Evolutionary conservation across 805 yeast genomes (phyloP).

Genomic region (Blastobotrys mokoenaii): DNA sequence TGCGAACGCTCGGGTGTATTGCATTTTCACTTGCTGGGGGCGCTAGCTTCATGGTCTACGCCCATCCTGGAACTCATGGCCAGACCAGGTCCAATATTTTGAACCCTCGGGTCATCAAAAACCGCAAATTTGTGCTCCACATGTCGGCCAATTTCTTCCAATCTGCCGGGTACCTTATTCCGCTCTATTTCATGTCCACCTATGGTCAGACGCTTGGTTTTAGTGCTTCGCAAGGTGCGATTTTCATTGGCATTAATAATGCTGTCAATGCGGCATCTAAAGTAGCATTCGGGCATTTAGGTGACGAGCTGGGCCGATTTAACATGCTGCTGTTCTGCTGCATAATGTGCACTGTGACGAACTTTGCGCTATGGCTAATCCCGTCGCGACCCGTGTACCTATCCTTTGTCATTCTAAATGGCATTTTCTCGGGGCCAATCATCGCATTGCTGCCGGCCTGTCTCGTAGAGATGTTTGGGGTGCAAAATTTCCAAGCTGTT

Average conservation of each 20-base stretch:
- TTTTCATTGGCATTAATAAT: conserved; percentile 16
- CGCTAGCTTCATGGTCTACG: conserved; percentile 12
- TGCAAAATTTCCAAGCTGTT: conserved; percentile 14
- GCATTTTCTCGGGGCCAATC: conserved; percentile 16
- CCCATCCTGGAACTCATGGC: conserved; percentile 4
- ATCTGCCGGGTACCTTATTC: conserved; percentile 16
- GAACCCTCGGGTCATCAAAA: conserved; percentile 7
- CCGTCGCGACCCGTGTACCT: conserved; percentile 7
- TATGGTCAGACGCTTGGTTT: conserved; percentile 15
- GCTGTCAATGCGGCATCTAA: conserved; percentile 26
- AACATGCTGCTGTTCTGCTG: conserved; percentile 45
- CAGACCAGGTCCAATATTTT: background rate
- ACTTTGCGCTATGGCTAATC: conserved; percentile 34
- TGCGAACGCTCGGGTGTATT: conserved; percentile 13
- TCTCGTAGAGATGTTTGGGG: conserved; percentile 17
- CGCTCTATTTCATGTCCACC: conserved; percentile 16
- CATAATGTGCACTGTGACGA: conserved; percentile 35
- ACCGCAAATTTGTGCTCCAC: conserved; percentile 12
- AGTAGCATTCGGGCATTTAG: conserved; percentile 42
- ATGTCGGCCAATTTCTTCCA: conserved; percentile 12
- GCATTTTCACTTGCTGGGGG: conserved; percentile 8
- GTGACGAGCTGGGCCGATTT: conserved; percentile 47
- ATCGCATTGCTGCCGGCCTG: conserved; percentile 16
- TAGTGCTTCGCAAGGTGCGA: conserved; percentile 14
- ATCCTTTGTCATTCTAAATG: conserved; percentile 15